A percentile compares a stretch with the other conserved stretches of the same genome.
These are phyloP conservation scores for Suhomyces canberraensis DNA, from an alignment of 805 yeast species.

Conservation along the genomic window DNA sequence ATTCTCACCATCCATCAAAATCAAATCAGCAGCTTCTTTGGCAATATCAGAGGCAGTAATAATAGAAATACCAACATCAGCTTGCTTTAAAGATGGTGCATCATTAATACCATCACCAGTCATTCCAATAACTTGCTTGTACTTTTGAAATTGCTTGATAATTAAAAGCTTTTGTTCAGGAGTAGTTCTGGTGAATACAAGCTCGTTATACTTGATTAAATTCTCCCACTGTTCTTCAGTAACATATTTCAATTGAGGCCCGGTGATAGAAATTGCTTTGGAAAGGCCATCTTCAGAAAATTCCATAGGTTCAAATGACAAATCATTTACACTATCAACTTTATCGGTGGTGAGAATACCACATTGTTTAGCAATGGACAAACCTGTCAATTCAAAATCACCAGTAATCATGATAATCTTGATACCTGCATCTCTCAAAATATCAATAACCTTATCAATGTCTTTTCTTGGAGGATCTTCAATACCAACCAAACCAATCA, in stretches of 20 bases:
- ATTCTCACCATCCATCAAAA: conserved; percentile 18
- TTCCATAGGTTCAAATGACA: conserved; percentile 9
- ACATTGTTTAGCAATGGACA: conserved; percentile 46
- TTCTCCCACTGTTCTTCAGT: conserved; percentile 43
- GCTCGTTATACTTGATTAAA: conserved; percentile 29
- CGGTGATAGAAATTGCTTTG: conserved; percentile 30
- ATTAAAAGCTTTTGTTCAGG: conserved; percentile 54
- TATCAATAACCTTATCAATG: conserved; percentile 28
- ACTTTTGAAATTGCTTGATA: conserved; percentile 43
- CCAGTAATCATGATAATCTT: conserved; percentile 48
- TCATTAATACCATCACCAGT: conserved; percentile 37
- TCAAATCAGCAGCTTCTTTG: conserved; percentile 36
- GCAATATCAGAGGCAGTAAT: conserved; percentile 31
- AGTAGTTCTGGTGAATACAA: conserved; percentile 39
- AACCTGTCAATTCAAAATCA: conserved; percentile 51
- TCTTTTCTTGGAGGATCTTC: conserved; percentile 43
- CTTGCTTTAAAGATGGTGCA: conserved; percentile 34
- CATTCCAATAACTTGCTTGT: conserved; percentile 30
- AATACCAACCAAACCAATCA: conserved; percentile 41
- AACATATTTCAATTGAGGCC: conserved; percentile 27
- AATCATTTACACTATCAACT: conserved; percentile 16
- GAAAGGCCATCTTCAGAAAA: conserved; percentile 13
- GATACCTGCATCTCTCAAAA: conserved; percentile 38
- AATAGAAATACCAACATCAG: conserved; percentile 33
- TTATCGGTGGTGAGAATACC: conserved; percentile 30